Conservation (phyloP, 495 filamentous ascomycete species). For the Xylaria telfairii region DNA sequence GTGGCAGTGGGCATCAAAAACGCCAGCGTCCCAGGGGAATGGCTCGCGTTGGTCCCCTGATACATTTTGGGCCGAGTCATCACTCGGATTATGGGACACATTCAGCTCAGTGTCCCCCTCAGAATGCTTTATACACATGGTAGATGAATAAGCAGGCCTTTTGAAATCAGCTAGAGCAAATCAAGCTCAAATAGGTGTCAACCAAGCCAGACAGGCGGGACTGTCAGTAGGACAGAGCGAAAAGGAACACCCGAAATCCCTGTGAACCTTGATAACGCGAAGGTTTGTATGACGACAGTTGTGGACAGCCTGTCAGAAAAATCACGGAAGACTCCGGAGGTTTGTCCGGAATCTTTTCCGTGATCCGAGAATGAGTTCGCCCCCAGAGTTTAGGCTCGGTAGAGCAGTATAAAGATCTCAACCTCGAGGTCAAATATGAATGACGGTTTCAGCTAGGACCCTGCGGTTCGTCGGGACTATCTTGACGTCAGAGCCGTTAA, state of each 20-base stretch:
- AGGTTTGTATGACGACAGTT: neutral
- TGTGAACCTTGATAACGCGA: neutral
- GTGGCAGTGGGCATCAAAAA: conserved; percentile 95
- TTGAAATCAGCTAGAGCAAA: neutral
- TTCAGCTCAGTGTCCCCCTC: neutral
- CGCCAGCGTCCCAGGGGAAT: conserved; percentile 85
- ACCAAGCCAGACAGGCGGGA: neutral
- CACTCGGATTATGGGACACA: neutral
- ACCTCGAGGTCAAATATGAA: conserved; percentile 1
- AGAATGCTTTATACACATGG: conserved; percentile 21
- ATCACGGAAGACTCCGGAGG: neutral
- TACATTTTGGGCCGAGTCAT: conserved; percentile 1
- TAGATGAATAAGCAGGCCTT: neutral
- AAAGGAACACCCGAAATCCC: neutral
- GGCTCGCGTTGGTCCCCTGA: conserved; percentile 29
- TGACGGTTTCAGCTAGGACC: neutral
- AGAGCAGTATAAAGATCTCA: neutral
- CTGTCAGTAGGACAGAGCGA: neutral
- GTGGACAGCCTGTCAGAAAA: neutral
- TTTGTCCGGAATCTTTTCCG: neutral
- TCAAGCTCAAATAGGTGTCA: neutral
- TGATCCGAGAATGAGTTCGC: neutral
- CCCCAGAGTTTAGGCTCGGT: neutral
- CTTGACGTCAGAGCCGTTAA: conserved; percentile 12
- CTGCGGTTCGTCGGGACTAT: neutral